A percentile compares a stretch with the other conserved stretches of the same genome.
These are phyloP conservation scores for Chytriomyces sp. DNA, from an alignment of 192 early-diverging fungal species.

Conservation along the genomic window DNA sequence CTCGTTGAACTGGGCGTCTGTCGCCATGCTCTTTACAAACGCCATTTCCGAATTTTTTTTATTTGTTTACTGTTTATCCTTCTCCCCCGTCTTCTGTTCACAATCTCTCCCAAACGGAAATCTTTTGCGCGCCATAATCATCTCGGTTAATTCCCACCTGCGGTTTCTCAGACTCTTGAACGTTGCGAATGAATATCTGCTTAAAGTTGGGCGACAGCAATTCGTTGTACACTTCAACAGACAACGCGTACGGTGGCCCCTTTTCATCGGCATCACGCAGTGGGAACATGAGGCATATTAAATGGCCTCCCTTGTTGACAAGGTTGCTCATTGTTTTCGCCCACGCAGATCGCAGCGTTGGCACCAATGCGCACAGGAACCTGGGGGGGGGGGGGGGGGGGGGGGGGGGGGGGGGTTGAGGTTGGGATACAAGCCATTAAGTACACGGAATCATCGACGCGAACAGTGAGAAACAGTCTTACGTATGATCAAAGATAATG, in stretches of 20 bases:
- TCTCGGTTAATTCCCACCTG: background rate
- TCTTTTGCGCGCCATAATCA: constrained; percentile 13
- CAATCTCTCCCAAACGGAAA: constrained; percentile 26
- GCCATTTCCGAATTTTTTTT: constrained; percentile 4
- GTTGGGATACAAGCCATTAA: no score
- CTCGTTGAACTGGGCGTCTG: constrained; percentile 28
- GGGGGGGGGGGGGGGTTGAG: no score
- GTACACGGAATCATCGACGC: no score
- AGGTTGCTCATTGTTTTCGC: constrained; percentile 69
- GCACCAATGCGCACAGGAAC: constrained; percentile 80
- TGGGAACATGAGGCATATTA: constrained; percentile 84
- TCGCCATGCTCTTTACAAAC: constrained; percentile 26
- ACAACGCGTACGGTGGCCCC: constrained; percentile 75
- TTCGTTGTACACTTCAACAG: constrained; percentile 61
- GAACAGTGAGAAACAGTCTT: no score
- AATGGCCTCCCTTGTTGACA: constrained; percentile 65
- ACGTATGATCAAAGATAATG: no score
- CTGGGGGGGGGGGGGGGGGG: no score
- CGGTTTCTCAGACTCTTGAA: background rate
- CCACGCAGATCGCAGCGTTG: constrained; percentile 67
- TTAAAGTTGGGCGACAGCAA: constrained; percentile 43
- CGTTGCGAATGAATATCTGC: constrained; percentile 23
- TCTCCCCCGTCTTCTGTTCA: background rate
- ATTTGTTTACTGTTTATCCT: background rate
- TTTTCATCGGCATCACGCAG: constrained; percentile 57